Conservation (phyloP, 345 rosid genomes). For the Rhizophora mangle region DNA sequence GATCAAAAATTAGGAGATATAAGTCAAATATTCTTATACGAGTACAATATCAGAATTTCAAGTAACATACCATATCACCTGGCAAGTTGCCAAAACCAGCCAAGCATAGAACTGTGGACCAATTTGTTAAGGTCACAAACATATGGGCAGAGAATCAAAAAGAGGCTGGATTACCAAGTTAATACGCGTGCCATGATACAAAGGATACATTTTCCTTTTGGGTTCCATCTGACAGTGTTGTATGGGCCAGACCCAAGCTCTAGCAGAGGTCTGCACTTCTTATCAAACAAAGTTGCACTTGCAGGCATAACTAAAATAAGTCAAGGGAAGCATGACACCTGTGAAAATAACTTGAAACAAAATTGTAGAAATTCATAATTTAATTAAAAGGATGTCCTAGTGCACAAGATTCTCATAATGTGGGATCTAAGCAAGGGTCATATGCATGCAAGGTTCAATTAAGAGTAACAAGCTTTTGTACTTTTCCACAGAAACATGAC, state of each 20-base stretch:
- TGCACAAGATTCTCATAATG: no score
- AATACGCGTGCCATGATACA: not conserved
- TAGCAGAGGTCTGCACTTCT: slow-evolving; percentile 77
- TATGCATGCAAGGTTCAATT: no score
- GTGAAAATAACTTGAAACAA: not conserved
- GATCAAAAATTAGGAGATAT: not conserved
- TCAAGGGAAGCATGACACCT: slow-evolving; percentile 44
- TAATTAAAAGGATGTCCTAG: no score
- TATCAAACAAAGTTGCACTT: slow-evolving; percentile 74
- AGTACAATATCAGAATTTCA: slow-evolving; percentile 4
- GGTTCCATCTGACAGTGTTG: slow-evolving; percentile 91
- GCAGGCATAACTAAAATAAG: slow-evolving; percentile 83
- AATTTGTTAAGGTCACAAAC: slow-evolving; percentile 40
- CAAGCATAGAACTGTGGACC: slow-evolving; percentile 63
- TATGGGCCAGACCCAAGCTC: slow-evolving; percentile 91
- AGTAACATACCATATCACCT: slow-evolving; percentile 77
- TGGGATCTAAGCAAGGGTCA: no score
- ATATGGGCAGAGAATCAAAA: not conserved
- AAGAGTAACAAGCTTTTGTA: no score
- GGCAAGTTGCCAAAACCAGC: slow-evolving; percentile 99
- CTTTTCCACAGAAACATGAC: no score
- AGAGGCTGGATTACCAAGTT: not conserved
- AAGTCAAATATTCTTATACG: not conserved
- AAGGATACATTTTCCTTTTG: slow-evolving; percentile 86
- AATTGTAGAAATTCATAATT: not conserved